Conservation (phyloP, 2,329 filamentous ascomycete genomes). For the Alternaria burnsii region DNA sequence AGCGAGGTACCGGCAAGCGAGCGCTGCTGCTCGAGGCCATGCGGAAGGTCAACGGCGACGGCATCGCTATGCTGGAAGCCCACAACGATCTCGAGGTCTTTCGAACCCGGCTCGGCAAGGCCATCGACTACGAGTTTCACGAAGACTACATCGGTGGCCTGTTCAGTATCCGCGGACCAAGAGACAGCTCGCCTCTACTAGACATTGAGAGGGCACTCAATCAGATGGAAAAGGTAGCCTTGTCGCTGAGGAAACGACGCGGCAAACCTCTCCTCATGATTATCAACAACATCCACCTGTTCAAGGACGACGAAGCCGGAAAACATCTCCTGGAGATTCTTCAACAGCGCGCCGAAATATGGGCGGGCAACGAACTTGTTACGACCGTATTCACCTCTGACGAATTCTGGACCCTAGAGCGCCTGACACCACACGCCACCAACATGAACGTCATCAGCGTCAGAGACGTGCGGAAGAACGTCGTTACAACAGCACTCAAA, state of each 20-base stretch:
- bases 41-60: constrained; percentile 86
- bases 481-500: constrained; percentile 77
- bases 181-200: constrained; percentile 88
- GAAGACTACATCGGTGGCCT: constrained; percentile 97
- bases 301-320: constrained; percentile 89
- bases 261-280: constrained; percentile 82
- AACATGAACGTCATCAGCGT: constrained; percentile 92
- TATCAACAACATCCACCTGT: constrained; percentile 90
- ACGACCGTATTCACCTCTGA: constrained; percentile 95
- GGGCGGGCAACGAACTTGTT: constrained; percentile 88
- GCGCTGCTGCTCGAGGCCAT: constrained; percentile 95
- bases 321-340: constrained; percentile 89
- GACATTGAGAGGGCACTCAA: constrained; percentile 97
- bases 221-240: constrained; percentile 93
- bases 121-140: constrained; percentile 94
- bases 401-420: constrained; percentile 97
- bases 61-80: constrained; percentile 93
- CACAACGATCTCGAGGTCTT: constrained; percentile 96
- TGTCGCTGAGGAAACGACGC: constrained; percentile 69
- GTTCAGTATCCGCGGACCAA: constrained; percentile 90
- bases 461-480: constrained; percentile 77
- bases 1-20: constrained; percentile 95
- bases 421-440: constrained; percentile 87
- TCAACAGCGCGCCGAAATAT: constrained; percentile 94
- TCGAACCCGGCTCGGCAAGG: constrained; percentile 88